Conservation (phyloP, 1,139 yeast genomes). For the Wickerhamomyces sp. region DNA sequence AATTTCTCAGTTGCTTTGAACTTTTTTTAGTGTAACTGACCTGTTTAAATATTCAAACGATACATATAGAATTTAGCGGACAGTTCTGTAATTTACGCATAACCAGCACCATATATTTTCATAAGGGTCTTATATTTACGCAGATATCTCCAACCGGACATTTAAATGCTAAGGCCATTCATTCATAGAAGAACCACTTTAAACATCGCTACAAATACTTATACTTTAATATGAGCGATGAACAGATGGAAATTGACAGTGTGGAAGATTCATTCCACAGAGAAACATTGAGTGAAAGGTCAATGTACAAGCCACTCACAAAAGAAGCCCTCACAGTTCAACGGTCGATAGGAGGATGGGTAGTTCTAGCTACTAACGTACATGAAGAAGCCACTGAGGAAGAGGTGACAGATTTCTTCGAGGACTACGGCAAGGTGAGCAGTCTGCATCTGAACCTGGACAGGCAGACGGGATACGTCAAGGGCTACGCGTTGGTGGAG, state of each 20-base stretch:
- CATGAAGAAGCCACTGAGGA: conserved; percentile 46
- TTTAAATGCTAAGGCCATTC: not conserved
- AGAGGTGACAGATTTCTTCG: conserved; percentile 36
- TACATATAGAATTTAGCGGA: not conserved
- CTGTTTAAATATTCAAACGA: not conserved
- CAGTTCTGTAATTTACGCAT: not conserved
- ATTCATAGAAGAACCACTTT: too few relatives aligned
- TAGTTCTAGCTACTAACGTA: conserved; percentile 35
- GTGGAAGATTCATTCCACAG: too few relatives aligned
- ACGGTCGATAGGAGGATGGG: conserved; percentile 40
- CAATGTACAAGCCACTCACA: conserved; percentile 3
- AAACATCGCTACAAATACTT: too few relatives aligned
- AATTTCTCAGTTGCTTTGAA: conserved; percentile 28
- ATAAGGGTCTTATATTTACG: not conserved
- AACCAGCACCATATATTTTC: too few relatives aligned
- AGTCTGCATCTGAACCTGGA: conserved; percentile 39
- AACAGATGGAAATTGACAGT: not conserved
- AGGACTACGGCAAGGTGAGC: conserved; percentile 36
- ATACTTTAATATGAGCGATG: not conserved
- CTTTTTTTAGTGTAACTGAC: conserved; percentile 19
- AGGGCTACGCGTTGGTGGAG: conserved; percentile 40
- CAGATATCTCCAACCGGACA: too few relatives aligned
- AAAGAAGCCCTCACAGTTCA: conserved; percentile 9
- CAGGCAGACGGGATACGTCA: conserved; percentile 34
- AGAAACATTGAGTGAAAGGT: too few relatives aligned